Evolutionary conservation across 306 rosid species (phyloP).

Genomic region (Heteromeles arbutifolia): DNA sequence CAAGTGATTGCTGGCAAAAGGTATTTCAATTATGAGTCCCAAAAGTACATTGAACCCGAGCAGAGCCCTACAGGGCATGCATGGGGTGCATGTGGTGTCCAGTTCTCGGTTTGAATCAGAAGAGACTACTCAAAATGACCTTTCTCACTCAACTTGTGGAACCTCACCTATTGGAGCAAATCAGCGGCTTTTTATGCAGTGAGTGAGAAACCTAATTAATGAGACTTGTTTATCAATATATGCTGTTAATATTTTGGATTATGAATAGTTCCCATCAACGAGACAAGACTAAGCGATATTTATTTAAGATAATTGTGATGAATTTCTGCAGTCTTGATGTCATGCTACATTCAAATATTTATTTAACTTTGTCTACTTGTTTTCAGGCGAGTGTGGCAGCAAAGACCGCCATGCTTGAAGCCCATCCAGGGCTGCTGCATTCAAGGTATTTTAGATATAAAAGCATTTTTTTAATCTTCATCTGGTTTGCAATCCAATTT

Average conservation of each 20-base stretch:
- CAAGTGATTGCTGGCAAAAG: slow-evolving; percentile 62
- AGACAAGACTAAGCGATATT: neutral
- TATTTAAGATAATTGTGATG: neutral
- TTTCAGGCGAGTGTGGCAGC: slow-evolving; percentile 79
- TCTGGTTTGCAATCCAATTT: slow-evolving; percentile 8
- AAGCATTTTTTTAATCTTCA: neutral
- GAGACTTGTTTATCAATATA: neutral
- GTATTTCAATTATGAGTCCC: slow-evolving; percentile 43
- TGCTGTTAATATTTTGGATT: neutral
- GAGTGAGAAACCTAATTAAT: slow-evolving; percentile 36
- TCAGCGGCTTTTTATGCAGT: slow-evolving; percentile 67
- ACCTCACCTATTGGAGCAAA: slow-evolving; percentile 38
- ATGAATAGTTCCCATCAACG: neutral
- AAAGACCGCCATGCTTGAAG: slow-evolving; percentile 71
- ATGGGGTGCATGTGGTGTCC: slow-evolving; percentile 62
- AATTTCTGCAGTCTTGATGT: neutral
- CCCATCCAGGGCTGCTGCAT: slow-evolving; percentile 56
- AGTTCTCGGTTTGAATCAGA: slow-evolving; percentile 47
- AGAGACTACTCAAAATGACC: slow-evolving; percentile 41
- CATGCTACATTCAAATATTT: neutral
- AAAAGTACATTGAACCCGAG: slow-evolving; percentile 24
- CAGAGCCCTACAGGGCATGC: slow-evolving; percentile 69
- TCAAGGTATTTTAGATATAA: slow-evolving; percentile 45
- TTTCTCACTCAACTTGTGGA: slow-evolving; percentile 31
- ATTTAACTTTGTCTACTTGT: slow-evolving; percentile 19